Evolutionary conservation across 73 alveolate species (phyloP).

Genomic region (Urostyla sp.): DNA sequence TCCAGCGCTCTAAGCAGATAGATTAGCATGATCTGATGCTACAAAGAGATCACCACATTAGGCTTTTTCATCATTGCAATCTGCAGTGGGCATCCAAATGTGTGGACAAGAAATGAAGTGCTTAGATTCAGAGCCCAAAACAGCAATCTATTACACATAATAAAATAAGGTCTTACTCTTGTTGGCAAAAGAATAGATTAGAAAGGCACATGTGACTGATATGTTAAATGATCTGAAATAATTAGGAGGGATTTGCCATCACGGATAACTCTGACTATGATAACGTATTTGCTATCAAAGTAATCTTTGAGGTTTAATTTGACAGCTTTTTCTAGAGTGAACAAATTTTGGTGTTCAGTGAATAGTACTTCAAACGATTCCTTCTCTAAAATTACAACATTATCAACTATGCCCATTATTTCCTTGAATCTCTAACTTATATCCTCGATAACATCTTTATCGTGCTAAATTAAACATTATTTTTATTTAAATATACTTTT

Average conservation of each 20-base stretch:
- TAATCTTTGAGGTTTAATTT: conserved; percentile 32
- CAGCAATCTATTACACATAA: not conserved
- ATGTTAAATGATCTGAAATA: conserved; percentile 8
- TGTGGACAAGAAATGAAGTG: conserved; percentile 50
- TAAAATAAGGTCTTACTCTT: conserved; percentile 10
- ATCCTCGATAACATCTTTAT: conserved; percentile 22
- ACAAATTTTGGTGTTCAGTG: not conserved
- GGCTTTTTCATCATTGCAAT: not conserved
- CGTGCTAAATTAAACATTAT: not conserved
- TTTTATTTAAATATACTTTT: not conserved
- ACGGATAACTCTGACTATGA: not conserved
- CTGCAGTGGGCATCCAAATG: conserved; percentile 8
- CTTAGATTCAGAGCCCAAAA: conserved; percentile 24
- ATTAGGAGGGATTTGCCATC: conserved; percentile 14
- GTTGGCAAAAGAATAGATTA: conserved; percentile 40
- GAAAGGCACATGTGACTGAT: conserved; percentile 50
- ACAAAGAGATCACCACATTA: conserved; percentile 15
- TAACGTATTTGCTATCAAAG: not conserved
- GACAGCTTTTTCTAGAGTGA: not conserved
- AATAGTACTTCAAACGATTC: conserved; percentile 37
- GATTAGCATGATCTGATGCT: conserved; percentile 38
- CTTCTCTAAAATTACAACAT: conserved; percentile 10
- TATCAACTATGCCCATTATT: conserved; percentile 33
- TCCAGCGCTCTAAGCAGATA: conserved; percentile 43
- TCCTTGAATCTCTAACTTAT: conserved; percentile 29